Evolutionary conservation across 129 eudicot genomes (phyloP).

Genomic region (Helianthus annuus): DNA sequence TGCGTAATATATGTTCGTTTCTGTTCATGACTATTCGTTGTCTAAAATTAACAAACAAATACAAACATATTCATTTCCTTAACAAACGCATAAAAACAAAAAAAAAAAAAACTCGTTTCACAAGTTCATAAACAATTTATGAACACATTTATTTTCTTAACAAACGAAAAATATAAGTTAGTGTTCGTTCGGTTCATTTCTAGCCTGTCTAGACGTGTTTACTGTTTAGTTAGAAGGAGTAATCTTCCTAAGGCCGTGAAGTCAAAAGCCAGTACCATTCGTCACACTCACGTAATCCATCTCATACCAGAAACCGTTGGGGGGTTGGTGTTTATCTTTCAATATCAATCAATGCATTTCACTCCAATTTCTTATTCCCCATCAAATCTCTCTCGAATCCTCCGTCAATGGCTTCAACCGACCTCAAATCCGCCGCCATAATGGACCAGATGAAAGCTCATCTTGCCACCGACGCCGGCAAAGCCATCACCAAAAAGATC

Average conservation of each 20-base stretch:
- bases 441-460: conserved; percentile 92
- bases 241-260: neutral
- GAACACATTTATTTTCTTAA: too few species aligned
- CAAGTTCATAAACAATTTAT: too few species aligned
- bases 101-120: too few species aligned
- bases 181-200: too few species aligned
- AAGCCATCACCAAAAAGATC: conserved; percentile 61
- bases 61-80: too few species aligned
- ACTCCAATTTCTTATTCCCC: conserved; percentile 2
- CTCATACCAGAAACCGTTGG: conserved; percentile 33
- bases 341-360: conserved; percentile 17
- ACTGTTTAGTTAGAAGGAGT: too few species aligned
- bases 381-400: neutral
- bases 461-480: conserved; percentile 79
- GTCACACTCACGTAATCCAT: conserved; percentile 34
- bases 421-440: conserved; percentile 76
- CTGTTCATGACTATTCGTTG: too few species aligned
- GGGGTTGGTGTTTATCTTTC: conserved; percentile 34
- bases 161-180: too few species aligned
- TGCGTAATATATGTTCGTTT: too few species aligned
- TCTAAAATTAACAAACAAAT: too few species aligned
- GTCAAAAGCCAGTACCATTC: neutral
- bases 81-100: too few species aligned
- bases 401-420: conserved; percentile 40
- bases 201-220: too few species aligned